phyloP scores from a whole-genome alignment of 179 eudicot genomes.

The Silene coronaria region DNA sequence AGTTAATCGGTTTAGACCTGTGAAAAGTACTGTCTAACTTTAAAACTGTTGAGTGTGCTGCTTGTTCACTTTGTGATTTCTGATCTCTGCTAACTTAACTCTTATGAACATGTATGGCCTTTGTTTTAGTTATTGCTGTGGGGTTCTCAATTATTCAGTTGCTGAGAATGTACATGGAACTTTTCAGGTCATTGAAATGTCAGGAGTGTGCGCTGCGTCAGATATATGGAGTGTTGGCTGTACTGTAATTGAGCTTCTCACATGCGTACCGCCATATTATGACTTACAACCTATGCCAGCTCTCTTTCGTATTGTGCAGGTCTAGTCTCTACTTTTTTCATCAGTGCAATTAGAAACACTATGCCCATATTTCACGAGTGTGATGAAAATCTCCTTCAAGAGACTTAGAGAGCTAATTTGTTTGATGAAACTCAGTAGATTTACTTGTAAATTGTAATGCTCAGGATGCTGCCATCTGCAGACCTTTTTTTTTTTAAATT shows the following conservation, averaged over 20 bases:
- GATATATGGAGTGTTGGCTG: slow-evolving; percentile 99
- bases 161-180: slow-evolving; percentile 8
- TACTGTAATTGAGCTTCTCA: slow-evolving; percentile 97
- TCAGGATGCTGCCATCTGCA: too few species aligned
- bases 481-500: too few species aligned
- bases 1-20: not conserved
- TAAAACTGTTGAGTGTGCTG: not conserved
- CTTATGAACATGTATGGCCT: not conserved
- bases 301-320: slow-evolving; percentile 98
- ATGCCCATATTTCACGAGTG: not conserved
- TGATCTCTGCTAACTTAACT: not conserved
- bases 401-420: too few species aligned
- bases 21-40: not conserved
- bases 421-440: too few species aligned
- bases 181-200: slow-evolving; percentile 96
- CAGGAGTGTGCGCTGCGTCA: slow-evolving; percentile 99
- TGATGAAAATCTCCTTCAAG: too few species aligned
- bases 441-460: too few species aligned
- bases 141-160: not conserved
- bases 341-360: not conserved
- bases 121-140: not conserved
- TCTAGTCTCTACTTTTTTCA: slow-evolving; percentile 18
- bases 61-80: slow-evolving; percentile 7
- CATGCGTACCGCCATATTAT: slow-evolving; percentile 95
- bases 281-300: slow-evolving; percentile 99